Evolutionary conservation across 352 stramenopile species (phyloP).

Genomic region (Phytophthora sansomeana): DNA sequence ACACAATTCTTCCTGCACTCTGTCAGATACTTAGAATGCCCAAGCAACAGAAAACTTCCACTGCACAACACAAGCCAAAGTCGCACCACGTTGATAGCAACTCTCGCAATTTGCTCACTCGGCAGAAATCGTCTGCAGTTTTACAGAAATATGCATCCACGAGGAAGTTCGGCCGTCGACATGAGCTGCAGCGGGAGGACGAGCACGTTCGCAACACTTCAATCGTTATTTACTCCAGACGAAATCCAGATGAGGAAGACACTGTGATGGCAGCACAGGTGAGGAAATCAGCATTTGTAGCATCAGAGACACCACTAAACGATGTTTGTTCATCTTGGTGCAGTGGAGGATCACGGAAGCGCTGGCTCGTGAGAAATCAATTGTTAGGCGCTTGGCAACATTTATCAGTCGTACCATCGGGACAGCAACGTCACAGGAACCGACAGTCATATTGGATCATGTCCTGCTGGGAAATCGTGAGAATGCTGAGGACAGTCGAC

Average conservation of each 20-base stretch:
- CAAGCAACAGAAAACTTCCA: constrained; percentile 2
- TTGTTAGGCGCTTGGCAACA: constrained; percentile 26
- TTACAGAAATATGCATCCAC: constrained; percentile 44
- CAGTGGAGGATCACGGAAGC: constrained; percentile 58
- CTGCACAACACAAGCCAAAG: not conserved
- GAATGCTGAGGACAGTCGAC: constrained; percentile 49
- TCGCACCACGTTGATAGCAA: not conserved
- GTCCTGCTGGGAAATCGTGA: constrained; percentile 56
- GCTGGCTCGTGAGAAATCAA: constrained; percentile 36
- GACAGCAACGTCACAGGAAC: constrained; percentile 24
- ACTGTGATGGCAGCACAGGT: constrained; percentile 53
- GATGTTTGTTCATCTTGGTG: not conserved
- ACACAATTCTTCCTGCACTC: constrained; percentile 1
- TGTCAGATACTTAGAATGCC: constrained; percentile 5
- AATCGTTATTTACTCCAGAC: constrained; percentile 51
- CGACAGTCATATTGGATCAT: constrained; percentile 55
- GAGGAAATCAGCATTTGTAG: not conserved
- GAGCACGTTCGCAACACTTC: constrained; percentile 34
- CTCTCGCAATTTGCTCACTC: constrained; percentile 4
- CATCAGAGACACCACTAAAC: not conserved
- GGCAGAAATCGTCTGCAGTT: constrained; percentile 16
- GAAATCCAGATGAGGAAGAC: constrained; percentile 68
- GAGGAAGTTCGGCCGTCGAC: constrained; percentile 47
- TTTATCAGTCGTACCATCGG: constrained; percentile 38
- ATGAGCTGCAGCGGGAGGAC: constrained; percentile 46